Percentiles rank a stretch among this genome's conserved stretches.
Conservation (phyloP, 192 early-diverging fungal species). For the Phlyctochytrium planicorne region DNA sequence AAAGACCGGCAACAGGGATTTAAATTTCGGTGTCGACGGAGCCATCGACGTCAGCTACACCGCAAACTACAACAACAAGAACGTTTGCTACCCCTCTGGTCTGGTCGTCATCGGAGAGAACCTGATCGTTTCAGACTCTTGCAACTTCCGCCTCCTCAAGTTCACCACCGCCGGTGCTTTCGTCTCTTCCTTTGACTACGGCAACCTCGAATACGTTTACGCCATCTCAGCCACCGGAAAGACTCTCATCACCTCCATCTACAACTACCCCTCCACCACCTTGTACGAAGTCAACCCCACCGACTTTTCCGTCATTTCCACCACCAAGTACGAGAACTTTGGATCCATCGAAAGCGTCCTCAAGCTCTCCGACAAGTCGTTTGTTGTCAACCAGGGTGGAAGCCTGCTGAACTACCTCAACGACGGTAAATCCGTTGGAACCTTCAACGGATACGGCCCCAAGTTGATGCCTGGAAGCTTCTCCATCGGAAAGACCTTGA, state of each 20-base stretch:
- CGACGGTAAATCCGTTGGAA: neutral
- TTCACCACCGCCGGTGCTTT: neutral
- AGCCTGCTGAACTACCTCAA: neutral
- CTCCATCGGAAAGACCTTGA: neutral
- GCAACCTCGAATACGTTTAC: too few relatives aligned
- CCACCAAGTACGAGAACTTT: neutral
- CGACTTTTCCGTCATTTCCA: neutral
- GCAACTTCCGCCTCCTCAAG: neutral
- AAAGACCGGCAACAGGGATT: neutral
- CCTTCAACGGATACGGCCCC: neutral
- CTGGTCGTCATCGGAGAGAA: neutral
- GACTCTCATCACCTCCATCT: neutral
- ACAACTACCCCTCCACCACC: too few relatives aligned
- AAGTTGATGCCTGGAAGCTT: neutral
- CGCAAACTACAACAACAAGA: neutral
- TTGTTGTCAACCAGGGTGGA: neutral
- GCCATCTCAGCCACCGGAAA: too few relatives aligned
- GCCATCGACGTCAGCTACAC: neutral
- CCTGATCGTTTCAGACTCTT: neutral
- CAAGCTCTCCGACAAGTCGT: too few relatives aligned
- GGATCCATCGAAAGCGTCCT: neutral
- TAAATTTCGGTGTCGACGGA: neutral
- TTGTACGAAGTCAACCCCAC: too few relatives aligned
- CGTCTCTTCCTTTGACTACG: neutral
- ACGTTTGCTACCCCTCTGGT: neutral